Evolutionary conservation across 2,329 filamentous ascomycete species (phyloP).

Genomic region (Claviceps digitariae): DNA sequence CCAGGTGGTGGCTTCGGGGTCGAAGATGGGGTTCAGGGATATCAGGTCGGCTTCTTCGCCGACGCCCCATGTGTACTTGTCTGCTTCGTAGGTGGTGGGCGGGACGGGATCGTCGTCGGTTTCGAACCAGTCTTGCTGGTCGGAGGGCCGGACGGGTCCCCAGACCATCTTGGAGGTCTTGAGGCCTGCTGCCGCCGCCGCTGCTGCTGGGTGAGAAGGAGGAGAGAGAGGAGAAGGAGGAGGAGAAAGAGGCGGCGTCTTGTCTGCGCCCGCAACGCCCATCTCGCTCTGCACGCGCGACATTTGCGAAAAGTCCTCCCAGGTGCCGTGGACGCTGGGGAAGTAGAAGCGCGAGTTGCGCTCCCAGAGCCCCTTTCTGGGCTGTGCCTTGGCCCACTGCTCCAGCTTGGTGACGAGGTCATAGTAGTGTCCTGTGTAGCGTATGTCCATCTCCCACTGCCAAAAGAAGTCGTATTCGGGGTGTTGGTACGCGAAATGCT

Average conservation of each 20-base stretch:
- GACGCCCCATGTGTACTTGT: constrained; percentile 76
- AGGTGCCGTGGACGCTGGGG: constrained; percentile 60
- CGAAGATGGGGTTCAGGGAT: constrained; percentile 82
- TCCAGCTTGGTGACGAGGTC: constrained; percentile 57
- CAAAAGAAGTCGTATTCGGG: constrained; percentile 85
- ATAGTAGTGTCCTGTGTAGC: constrained; percentile 81
- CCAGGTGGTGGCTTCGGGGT: constrained; percentile 81
- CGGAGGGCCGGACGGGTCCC: constrained; percentile 63
- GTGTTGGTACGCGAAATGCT: constrained; percentile 80
- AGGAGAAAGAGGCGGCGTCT: constrained; percentile 30
- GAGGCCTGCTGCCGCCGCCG: neutral
- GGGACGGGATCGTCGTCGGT: constrained; percentile 60
- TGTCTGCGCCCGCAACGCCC: constrained; percentile 50
- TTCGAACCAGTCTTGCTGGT: constrained; percentile 58
- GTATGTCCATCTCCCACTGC: constrained; percentile 92
- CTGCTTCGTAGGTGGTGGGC: constrained; percentile 57
- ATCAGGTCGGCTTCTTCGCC: constrained; percentile 86
- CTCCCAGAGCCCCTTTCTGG: constrained; percentile 71
- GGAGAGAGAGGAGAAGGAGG: constrained; percentile 11
- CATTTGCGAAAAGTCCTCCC: constrained; percentile 66
- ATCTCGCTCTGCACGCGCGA: constrained; percentile 62
- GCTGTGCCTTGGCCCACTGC: constrained; percentile 57
- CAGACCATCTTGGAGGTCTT: constrained; percentile 51
- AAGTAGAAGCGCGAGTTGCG: constrained; percentile 67
- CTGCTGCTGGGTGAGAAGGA: neutral